These are phyloP conservation scores for Trichocomaceae sp. DNA, from an alignment of 2,329 filamentous ascomycete genomes.

Conservation along the genomic window DNA sequence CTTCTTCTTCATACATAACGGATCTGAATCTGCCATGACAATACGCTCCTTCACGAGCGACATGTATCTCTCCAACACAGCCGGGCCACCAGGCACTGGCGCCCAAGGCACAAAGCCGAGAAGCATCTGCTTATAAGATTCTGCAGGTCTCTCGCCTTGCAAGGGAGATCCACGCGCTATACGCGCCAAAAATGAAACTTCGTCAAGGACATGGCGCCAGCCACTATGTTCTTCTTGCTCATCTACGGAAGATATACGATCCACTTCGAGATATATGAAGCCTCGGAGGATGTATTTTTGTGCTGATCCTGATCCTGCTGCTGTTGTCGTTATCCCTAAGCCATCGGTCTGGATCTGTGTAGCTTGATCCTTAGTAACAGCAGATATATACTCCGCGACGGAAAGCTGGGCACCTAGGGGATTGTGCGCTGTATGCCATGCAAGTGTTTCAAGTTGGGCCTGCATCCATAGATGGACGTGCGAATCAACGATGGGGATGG, in stretches of 20 bases:
- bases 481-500: constrained; percentile 65
- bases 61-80: constrained; percentile 60
- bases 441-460: constrained; percentile 58
- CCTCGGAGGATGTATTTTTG: constrained; percentile 49
- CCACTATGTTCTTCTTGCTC: constrained; percentile 43
- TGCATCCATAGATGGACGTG: constrained; percentile 84
- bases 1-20: too few species aligned
- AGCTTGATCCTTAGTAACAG: constrained; percentile 22
- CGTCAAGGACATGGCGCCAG: constrained; percentile 63
- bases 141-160: constrained; percentile 53
- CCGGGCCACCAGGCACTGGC: constrained; percentile 62
- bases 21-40: not conserved
- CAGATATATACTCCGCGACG: constrained; percentile 53
- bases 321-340: too few species aligned
- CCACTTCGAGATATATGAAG: constrained; percentile 78
- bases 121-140: constrained; percentile 50
- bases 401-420: constrained; percentile 60
- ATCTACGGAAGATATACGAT: constrained; percentile 59
- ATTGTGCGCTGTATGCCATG: constrained; percentile 59
- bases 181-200: constrained; percentile 62
- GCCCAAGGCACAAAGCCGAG: constrained; percentile 76
- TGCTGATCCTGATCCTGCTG: not conserved
- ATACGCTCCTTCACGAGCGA: constrained; percentile 47
- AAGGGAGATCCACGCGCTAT: constrained; percentile 57
- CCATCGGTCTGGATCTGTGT: constrained; percentile 10